phyloP scores from a whole-genome alignment of 441 rosid genomes.

The Arabidopsis hybrid region DNA sequence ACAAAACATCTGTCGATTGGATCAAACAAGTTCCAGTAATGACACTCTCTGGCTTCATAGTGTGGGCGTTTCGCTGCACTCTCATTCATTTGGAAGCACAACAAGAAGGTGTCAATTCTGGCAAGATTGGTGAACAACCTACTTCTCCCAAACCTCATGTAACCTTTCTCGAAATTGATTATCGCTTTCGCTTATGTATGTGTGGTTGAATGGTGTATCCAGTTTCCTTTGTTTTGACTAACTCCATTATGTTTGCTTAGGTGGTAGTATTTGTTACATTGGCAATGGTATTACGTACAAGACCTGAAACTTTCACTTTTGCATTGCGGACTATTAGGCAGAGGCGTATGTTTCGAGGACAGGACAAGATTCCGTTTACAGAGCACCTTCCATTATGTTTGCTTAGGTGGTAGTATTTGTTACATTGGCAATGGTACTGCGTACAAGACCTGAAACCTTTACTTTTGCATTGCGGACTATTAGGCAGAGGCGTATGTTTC shows the following conservation, averaged over 20 bases:
- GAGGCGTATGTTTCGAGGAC: slow-evolving; percentile 70
- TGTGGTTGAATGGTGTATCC: background rate
- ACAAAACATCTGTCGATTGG: slow-evolving; percentile 78
- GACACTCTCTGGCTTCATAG: slow-evolving; percentile 71
- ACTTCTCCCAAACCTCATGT: slow-evolving; percentile 81
- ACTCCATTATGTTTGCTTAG: slow-evolving; percentile 46
- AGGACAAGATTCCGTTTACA: slow-evolving; percentile 83
- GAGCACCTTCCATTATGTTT: background rate
- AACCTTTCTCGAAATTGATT: too few species aligned
- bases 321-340: slow-evolving; percentile 66
- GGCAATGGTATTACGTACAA: slow-evolving; percentile 79
- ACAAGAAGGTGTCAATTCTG: slow-evolving; percentile 58
- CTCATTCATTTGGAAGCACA: slow-evolving; percentile 66
- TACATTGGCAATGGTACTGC: slow-evolving; percentile 76
- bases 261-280: slow-evolving; percentile 79
- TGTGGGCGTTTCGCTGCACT: slow-evolving; percentile 75
- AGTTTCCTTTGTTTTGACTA: background rate
- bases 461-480: slow-evolving; percentile 57
- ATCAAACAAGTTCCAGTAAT: slow-evolving; percentile 58
- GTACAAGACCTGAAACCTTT: slow-evolving; percentile 81
- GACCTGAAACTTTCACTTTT: slow-evolving; percentile 73
- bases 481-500: slow-evolving; percentile 65
- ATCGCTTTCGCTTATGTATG: too few species aligned
- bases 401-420: too few species aligned
- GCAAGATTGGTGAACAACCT: slow-evolving; percentile 68